Base-by-base conservation (phyloP, 345 rosid genomes). In the Ceriops tagal region DNA sequence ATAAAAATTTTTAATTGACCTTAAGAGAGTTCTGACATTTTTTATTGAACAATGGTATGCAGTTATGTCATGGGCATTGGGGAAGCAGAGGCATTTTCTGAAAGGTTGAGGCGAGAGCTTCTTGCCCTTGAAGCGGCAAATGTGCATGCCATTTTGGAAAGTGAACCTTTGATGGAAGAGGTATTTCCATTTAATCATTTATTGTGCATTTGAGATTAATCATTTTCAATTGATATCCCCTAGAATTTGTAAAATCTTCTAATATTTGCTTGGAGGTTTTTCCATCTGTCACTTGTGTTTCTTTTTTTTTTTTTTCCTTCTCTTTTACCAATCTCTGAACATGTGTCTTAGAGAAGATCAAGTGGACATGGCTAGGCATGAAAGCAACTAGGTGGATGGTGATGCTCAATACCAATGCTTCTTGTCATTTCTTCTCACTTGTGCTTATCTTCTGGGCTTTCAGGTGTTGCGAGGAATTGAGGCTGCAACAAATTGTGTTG, bases 81-180 rank as follows among this genome's bases (percentile, higher is more conserved):
- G 69, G 99, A 95, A 82, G 99, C 98, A 62, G 98, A 90, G 84
- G 99, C 92, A 63, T 95, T 92, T 82, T 95, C 99, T 70, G 99
- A 95, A 83, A 88, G 98, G 79, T 81, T 95, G 80, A 95, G 87
- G 88, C 85, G 99, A 67, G 98, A 95, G 83, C 95, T 93, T 82
- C 97, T 81, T 70, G 99, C 99, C 28, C 82, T 95, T 70, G 99
- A 95, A 86, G 99, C 99, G 19, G 99, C 99, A 71, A 95, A 95
- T 69, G 98, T 95, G 73, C 99, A 95, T 85, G 99, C 98, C 76
- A 90, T 90, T 78, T 78, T 95, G 87, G 99, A 95, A 85, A 95
- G 87, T 80, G 97, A 88, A 83, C 98, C 98, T 28, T 69, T 95
- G 78, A 83, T 95, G 75, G 98, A 92, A 24, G 93, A 90, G 89